phyloP scores from a whole-genome alignment of 768 basidiomycete species.

The Rhodosporidiobolus odoratus region DNA sequence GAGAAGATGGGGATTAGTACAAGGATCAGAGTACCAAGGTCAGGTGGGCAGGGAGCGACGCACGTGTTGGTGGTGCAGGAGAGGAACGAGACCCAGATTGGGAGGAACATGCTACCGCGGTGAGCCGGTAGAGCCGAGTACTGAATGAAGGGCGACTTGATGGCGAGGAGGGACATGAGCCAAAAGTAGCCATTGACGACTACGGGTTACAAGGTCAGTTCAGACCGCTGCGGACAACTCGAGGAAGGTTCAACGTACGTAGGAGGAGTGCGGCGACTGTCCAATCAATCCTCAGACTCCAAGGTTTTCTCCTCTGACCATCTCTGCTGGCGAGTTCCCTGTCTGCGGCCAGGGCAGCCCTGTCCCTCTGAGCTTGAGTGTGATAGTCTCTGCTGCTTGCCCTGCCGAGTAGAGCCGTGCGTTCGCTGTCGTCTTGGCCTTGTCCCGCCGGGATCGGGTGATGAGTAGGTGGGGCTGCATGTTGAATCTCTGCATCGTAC shows the following conservation, averaged over 20 bases:
- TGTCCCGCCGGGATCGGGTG: too few species aligned
- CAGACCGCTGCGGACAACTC: too few species aligned
- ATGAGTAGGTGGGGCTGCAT: too few species aligned
- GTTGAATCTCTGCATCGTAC: too few species aligned
- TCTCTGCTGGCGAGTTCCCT: background rate
- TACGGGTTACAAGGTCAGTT: background rate
- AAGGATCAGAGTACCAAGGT: background rate
- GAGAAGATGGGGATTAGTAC: background rate
- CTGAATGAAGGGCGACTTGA: slow-evolving; percentile 23
- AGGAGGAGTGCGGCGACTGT: slow-evolving; percentile 16
- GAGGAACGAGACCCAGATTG: slow-evolving; percentile 29
- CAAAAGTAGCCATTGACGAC: slow-evolving; percentile 33
- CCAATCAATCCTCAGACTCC: slow-evolving; percentile 17
- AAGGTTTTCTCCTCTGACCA: slow-evolving; percentile 1
- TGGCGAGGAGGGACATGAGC: slow-evolving; percentile 11
- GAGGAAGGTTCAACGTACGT: slow-evolving; percentile 3
- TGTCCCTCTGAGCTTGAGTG: background rate
- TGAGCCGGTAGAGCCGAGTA: slow-evolving; percentile 30
- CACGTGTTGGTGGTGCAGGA: slow-evolving; percentile 18
- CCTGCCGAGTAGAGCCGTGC: slow-evolving; percentile 17
- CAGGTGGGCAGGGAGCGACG: background rate
- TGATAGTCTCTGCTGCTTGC: slow-evolving; percentile 1
- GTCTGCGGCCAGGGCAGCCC: background rate
- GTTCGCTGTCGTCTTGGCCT: too few species aligned
- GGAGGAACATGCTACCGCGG: slow-evolving; percentile 23